phyloP scores from a whole-genome alignment of 2,329 filamentous ascomycete species.

The Pseudogymnoascus pannorum region DNA sequence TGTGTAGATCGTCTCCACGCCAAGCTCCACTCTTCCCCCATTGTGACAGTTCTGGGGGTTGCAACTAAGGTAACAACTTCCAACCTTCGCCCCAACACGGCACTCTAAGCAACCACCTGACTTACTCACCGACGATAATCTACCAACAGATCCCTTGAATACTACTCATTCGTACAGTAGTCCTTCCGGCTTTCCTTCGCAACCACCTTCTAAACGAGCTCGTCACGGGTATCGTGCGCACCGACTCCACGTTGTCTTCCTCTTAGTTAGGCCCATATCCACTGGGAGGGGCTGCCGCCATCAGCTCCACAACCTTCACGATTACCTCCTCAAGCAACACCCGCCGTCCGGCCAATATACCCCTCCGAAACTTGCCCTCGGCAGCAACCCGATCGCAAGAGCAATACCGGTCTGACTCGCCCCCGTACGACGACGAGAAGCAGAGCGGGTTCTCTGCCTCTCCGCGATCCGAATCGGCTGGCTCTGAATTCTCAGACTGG shows the following conservation, averaged over 20 bases:
- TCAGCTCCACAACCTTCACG: conserved; percentile 72
- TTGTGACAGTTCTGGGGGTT: background rate
- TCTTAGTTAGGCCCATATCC: conserved; percentile 8
- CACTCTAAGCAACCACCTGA: background rate
- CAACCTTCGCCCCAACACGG: background rate
- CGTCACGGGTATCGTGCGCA: conserved; percentile 2
- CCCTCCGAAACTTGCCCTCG: conserved; percentile 64
- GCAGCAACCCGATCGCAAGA: conserved; percentile 27
- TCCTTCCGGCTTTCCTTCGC: background rate
- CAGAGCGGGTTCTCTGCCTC: conserved; percentile 36
- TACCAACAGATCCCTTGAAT: background rate
- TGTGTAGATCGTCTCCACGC: conserved; percentile 1
- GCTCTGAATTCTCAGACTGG: conserved; percentile 74
- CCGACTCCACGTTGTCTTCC: conserved; percentile 9
- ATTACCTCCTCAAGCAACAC: conserved; percentile 68
- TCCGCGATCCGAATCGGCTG: conserved; percentile 50
- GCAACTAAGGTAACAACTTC: conserved; percentile 4
- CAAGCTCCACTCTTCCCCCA: conserved; percentile 4
- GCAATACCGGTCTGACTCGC: conserved; percentile 36
- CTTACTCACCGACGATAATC: background rate
- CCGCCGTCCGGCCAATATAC: conserved; percentile 77
- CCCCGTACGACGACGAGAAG: conserved; percentile 35
- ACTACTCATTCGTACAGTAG: background rate
- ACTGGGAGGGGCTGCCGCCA: conserved; percentile 57
- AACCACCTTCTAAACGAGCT: background rate